phyloP scores from a whole-genome alignment of 1,139 yeast genomes.

The Geotrichum armillariae region DNA sequence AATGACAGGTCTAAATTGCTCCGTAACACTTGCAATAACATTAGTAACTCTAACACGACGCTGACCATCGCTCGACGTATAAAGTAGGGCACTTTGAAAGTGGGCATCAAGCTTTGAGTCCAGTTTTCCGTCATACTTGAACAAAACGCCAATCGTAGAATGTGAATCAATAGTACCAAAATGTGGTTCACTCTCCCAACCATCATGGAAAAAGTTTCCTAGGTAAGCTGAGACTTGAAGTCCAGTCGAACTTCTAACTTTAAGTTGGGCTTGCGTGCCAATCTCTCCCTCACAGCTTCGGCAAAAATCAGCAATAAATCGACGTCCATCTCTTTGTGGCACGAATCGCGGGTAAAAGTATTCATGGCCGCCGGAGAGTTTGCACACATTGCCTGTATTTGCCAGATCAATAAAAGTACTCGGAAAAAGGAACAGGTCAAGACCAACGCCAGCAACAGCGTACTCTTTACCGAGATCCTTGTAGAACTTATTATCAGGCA shows the following conservation, averaged over 20 bases:
- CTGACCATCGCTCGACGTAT: slow-evolving; percentile 73
- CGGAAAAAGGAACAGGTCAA: slow-evolving; percentile 75
- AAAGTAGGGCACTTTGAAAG: slow-evolving; percentile 87
- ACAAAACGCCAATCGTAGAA: slow-evolving; percentile 68
- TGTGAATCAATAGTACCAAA: slow-evolving; percentile 66
- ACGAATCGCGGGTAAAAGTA: slow-evolving; percentile 68
- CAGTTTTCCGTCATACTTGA: slow-evolving; percentile 76
- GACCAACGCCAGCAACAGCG: slow-evolving; percentile 61
- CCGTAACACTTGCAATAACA: slow-evolving; percentile 77
- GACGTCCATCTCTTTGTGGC: slow-evolving; percentile 67
- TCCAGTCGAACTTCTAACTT: slow-evolving; percentile 87
- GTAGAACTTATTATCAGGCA: slow-evolving; percentile 65
- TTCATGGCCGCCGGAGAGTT: slow-evolving; percentile 71
- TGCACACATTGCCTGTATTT: slow-evolving; percentile 65
- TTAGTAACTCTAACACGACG: slow-evolving; percentile 86
- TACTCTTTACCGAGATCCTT: slow-evolving; percentile 59
- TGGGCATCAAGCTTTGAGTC: slow-evolving; percentile 76
- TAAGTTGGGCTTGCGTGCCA: slow-evolving; percentile 83
- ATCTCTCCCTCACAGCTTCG: slow-evolving; percentile 36
- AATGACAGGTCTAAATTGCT: slow-evolving; percentile 70
- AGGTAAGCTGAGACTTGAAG: slow-evolving; percentile 79
- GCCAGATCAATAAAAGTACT: slow-evolving; percentile 70
- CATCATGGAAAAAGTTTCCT: slow-evolving; percentile 49
- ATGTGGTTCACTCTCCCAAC: slow-evolving; percentile 56
- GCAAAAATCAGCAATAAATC: slow-evolving; percentile 58